Conservation (phyloP, 2,329 filamentous ascomycete species). For the Colletotrichum plurivorum region DNA sequence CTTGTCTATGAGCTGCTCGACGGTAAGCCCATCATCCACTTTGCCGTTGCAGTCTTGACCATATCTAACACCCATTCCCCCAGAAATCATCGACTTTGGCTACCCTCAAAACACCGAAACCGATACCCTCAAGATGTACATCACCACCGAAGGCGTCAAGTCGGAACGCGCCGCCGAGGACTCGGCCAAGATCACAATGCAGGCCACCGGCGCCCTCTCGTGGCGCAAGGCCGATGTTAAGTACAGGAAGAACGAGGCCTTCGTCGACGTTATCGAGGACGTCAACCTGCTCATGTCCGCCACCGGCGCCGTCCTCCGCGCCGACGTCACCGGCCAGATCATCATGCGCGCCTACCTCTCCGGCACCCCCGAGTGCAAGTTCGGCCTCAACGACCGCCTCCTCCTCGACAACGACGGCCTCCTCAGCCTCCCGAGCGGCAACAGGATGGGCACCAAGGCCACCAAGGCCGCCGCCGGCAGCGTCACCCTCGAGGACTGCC, state of each 20-base stretch:
- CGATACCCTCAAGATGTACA: constrained; percentile 99
- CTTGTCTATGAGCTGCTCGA: constrained; percentile 97
- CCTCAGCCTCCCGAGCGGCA: constrained; percentile 78
- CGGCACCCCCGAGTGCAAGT: constrained; percentile 98
- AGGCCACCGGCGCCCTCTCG: constrained; percentile 95
- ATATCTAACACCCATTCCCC: constrained; percentile 1
- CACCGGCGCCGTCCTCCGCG: constrained; percentile 92
- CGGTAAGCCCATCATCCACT: constrained; percentile 65
- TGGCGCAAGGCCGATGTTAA: constrained; percentile 98
- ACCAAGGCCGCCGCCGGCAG: constrained; percentile 96
- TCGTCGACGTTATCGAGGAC: constrained; percentile 99
- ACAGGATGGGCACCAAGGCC: constrained; percentile 85
- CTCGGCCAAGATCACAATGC: constrained; percentile 98
- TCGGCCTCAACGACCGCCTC: constrained; percentile 95
- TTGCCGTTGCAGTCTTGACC: background rate
- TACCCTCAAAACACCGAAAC: constrained; percentile 99
- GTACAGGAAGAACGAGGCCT: constrained; percentile 99
- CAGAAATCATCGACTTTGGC: constrained; percentile 98
- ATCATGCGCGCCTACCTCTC: constrained; percentile 98
- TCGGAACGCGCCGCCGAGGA: constrained; percentile 89
- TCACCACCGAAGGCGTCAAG: constrained; percentile 98
- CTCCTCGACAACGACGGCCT: constrained; percentile 85
- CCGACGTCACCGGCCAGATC: constrained; percentile 97
- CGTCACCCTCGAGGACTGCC: constrained; percentile 96
- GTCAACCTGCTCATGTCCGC: constrained; percentile 99